Base-by-base conservation (phyloP, 2,329 filamentous ascomycete species). In the Botrytis tulipae region DNA sequence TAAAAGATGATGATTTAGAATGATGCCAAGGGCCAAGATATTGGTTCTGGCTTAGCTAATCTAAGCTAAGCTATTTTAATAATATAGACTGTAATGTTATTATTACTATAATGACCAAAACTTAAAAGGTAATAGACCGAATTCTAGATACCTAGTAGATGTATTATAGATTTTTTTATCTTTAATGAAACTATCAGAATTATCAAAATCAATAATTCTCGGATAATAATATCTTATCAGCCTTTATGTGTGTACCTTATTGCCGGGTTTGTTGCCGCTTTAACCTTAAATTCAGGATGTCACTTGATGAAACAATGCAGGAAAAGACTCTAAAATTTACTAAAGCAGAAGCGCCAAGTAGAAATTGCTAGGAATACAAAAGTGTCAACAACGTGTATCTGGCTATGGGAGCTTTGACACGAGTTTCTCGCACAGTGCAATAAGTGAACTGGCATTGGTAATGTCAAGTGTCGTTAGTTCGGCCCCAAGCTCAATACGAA, bases 401-500 rank as follows among this genome's bases (percentile, higher is more conserved):
- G 10, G 59, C 59, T 61, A 61, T 40, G 5, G 8, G 20, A 61
- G 59, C 59, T 61, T 61, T 22, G 59, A 61, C 8, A 61, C 59
- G 16, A 37, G 57, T 32, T 61, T 61, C 35, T 61, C 59, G 20
- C 59, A 61, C 10, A 61, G 59, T 61, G 32, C 18, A 40, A 37
- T 61, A 32, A 61, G 59, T 22, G 59, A 61, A 61, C 32, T 61
- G 20, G 59, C 59, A 37, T 40, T 61, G 40, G 59, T 61, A 37
- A 61, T 40, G 32, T 61, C 59, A 61, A 61, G 59, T 25, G 59
- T 61, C 22, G 32, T 61, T 32, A 61, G 20, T 37, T 54, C 66
- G 16, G 66, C 66, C 12, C 66, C 81, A n/a, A 83, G 82, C 74
- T 83, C 83, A 62, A 81, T 79, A 20, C 82, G 77, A 0, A 86